Conservation (phyloP, 345 rosid species). For the Moricandia arvensis region DNA sequence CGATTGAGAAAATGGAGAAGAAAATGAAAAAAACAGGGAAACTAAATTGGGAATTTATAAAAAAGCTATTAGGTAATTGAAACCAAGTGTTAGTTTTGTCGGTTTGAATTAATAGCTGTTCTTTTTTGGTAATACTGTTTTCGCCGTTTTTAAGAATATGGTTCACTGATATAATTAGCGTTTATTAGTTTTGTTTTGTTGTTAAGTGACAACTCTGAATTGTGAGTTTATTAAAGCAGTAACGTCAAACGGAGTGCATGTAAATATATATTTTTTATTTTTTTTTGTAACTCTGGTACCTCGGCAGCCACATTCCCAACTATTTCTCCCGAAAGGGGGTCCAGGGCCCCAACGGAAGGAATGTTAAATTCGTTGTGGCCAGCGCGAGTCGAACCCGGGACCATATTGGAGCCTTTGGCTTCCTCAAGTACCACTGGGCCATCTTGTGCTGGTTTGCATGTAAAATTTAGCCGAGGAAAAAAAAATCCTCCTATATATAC, state of each 20-base stretch:
- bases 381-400: too few relatives aligned
- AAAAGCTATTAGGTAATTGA: not conserved
- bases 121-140: not conserved
- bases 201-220: slow-evolving; percentile 8
- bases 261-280: too few relatives aligned
- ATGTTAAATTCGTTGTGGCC: too few relatives aligned
- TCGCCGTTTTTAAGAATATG: slow-evolving; percentile 1
- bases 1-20: not conserved
- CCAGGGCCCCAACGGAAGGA: too few relatives aligned
- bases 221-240: not conserved
- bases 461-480: not conserved
- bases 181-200: not conserved
- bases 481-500: not conserved
- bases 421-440: too few relatives aligned
- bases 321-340: too few relatives aligned
- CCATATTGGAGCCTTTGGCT: too few relatives aligned
- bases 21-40: not conserved
- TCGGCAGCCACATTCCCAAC: too few relatives aligned
- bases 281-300: too few relatives aligned
- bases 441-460: too few relatives aligned
- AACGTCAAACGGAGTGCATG: not conserved
- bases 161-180: not conserved
- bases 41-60: not conserved
- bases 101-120: not conserved
- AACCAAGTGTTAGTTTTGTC: not conserved